Base-by-base conservation (phyloP, 805 yeast genomes). In the Martiniozyma abietophila region DNA sequence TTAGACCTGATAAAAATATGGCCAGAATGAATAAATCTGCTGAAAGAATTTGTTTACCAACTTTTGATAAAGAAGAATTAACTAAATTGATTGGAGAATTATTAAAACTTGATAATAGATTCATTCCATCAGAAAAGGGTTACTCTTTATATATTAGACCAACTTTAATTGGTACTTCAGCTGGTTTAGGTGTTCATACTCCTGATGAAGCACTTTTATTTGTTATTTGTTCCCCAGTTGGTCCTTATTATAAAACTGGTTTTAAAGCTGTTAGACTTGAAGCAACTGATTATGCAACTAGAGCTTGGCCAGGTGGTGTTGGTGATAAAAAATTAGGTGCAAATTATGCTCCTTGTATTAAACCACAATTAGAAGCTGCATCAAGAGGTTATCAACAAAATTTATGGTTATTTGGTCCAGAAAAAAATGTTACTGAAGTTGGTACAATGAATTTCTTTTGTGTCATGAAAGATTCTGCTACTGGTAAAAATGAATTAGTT, bases 221-320 rank as follows among this genome's bases (percentile, higher is more conserved):
- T 56, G 85, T 88, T 29, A 88, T 89, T 58, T 80, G 89, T 28
- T 84, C 95, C 12, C 97, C 97, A 19, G 97, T 89, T 20, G 97
- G 97, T 32, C 96, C 97, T 18, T 92, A 89, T 71, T 85, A 81
- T 64, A 71, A 80, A 51, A 81, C 95, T 14, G 96, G 97, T 14
- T 89, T 89, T 76, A 86, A 88, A 64, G 96, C 97, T 27, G 95
- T 92, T 35, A 69, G 74, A 42, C 71, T 92, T 45, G 96, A 89
- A 64, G 96, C 97, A 46, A 88, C 96, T 23, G 95, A 85, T 56
- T 77, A 83, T 49, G 95, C 95, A 32, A 88, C 88, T 22, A 82
- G 98, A 67, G 97, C 98, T 20, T 89, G 97, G 97, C 97, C 97
- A 55, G 95, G 95, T 53, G 98, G 97, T 60, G 86, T 77, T 49